phyloP scores from a whole-genome alignment of 805 yeast genomes.

The Yarrowia sp. region DNA sequence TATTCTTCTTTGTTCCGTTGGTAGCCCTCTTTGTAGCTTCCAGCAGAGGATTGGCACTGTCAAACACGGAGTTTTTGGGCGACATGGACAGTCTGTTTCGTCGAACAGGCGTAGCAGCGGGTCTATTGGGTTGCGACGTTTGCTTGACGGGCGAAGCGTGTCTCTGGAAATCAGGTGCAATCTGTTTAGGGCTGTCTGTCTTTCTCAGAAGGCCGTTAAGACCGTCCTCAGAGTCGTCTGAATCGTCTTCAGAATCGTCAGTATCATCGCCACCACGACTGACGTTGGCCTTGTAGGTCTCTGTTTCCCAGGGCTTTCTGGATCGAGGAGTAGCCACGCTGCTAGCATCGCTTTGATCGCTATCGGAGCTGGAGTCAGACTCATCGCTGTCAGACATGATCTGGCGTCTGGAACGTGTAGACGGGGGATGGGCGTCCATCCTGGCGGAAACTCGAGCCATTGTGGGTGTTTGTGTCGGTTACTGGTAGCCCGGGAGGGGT shows the following conservation, averaged over 20 bases:
- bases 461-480: not conserved
- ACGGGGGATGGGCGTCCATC: slow-evolving; percentile 26
- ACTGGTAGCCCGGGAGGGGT: not conserved
- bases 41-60: slow-evolving; percentile 10
- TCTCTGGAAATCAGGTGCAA: slow-evolving; percentile 26
- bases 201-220: not conserved
- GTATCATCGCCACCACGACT: not conserved
- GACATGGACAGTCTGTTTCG: slow-evolving; percentile 29
- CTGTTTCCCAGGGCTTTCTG: slow-evolving; percentile 19
- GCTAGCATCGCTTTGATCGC: slow-evolving; percentile 20
- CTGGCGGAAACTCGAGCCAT: slow-evolving; percentile 24
- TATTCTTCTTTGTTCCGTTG: slow-evolving; percentile 2
- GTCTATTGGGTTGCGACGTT: slow-evolving; percentile 3
- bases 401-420: slow-evolving; percentile 11
- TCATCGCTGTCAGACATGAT: slow-evolving; percentile 33
- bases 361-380: not conserved
- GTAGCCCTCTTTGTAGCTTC: not conserved
- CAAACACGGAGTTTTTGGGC: slow-evolving; percentile 21
- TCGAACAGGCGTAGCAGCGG: slow-evolving; percentile 17
- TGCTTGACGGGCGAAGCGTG: slow-evolving; percentile 14
- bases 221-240: slow-evolving; percentile 31
- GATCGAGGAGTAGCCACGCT: slow-evolving; percentile 12
- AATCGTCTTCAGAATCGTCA: slow-evolving; percentile 20
- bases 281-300: not conserved
- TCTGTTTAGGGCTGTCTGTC: slow-evolving; percentile 10